A percentile compares a stretch with the other conserved stretches of the same genome.
Evolutionary conservation across 148 eudicot species (phyloP).

Genomic region (Fagopyrum homotropicum): DNA sequence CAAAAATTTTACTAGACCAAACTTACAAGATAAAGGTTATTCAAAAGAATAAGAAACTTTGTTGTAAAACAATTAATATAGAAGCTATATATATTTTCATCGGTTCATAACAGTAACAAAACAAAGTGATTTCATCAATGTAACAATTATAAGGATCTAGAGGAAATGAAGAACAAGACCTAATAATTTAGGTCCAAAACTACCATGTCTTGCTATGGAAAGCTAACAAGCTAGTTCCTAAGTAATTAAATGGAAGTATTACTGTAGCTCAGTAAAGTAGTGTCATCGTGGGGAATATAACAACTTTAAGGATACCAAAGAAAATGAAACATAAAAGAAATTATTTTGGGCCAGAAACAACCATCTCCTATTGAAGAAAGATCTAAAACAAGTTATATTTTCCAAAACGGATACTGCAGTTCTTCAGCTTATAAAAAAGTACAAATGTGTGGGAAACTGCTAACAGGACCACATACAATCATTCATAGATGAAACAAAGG

Average conservation of each 20-base stretch:
- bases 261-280: not conserved
- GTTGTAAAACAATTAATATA: not conserved
- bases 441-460: not conserved
- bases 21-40: not conserved
- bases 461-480: not conserved
- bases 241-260: not conserved
- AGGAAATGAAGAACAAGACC: not conserved
- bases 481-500: not conserved
- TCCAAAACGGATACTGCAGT: not conserved
- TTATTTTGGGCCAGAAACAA: not conserved
- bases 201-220: not conserved
- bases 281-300: not conserved
- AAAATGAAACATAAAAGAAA: not conserved
- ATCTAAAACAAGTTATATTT: not conserved
- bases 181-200: not conserved
- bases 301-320: not conserved
- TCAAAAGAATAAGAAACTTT: not conserved
- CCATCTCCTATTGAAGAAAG: not conserved
- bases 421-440: not conserved
- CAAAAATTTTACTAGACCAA: not conserved
- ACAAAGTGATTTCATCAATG: not conserved
- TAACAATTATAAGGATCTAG: not conserved
- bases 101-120: not conserved
- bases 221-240: not conserved
- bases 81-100: not conserved